These are phyloP conservation scores for Guyanaporus albipodus DNA, from an alignment of 768 basidiomycete genomes.

Conservation along the genomic window DNA sequence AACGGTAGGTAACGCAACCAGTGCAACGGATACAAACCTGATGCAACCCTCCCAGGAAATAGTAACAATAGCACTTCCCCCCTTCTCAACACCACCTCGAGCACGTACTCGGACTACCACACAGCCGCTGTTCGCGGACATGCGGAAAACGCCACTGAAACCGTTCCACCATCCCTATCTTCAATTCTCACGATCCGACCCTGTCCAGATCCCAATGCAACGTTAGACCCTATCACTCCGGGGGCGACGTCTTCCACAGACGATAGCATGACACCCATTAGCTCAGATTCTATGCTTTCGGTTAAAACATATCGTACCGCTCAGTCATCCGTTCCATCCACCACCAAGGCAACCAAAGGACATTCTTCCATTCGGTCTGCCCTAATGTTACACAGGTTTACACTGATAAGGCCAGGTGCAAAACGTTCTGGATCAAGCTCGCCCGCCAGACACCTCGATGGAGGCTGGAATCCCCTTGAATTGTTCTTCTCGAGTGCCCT, in stretches of 20 bases:
- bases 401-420: slow-evolving; percentile 74
- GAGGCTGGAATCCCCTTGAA: slow-evolving; percentile 73
- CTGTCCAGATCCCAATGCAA: slow-evolving; percentile 46
- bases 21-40: slow-evolving; percentile 8
- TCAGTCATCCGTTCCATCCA: slow-evolving; percentile 43
- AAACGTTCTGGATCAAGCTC: slow-evolving; percentile 43
- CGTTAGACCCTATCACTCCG: slow-evolving; percentile 39
- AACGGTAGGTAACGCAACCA: slow-evolving; percentile 18
- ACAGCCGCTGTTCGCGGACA: slow-evolving; percentile 61
- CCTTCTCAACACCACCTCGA: slow-evolving; percentile 44
- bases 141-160: slow-evolving; percentile 36
- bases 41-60: slow-evolving; percentile 28
- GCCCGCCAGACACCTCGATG: slow-evolving; percentile 29
- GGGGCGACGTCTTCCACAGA: slow-evolving; percentile 28
- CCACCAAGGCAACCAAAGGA: slow-evolving; percentile 70
- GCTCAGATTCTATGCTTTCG: slow-evolving; percentile 48
- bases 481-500: slow-evolving; percentile 73
- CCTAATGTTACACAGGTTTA: slow-evolving; percentile 78
- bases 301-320: slow-evolving; percentile 65
- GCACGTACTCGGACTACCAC: slow-evolving; percentile 58
- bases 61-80: slow-evolving; percentile 50
- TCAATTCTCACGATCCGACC: slow-evolving; percentile 72
- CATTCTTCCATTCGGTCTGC: slow-evolving; percentile 61
- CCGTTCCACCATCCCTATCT: slow-evolving; percentile 53
- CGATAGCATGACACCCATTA: slow-evolving; percentile 36